These are phyloP conservation scores for Spinacia oleracea DNA, from an alignment of 179 eudicot genomes.

Conservation along the genomic window DNA sequence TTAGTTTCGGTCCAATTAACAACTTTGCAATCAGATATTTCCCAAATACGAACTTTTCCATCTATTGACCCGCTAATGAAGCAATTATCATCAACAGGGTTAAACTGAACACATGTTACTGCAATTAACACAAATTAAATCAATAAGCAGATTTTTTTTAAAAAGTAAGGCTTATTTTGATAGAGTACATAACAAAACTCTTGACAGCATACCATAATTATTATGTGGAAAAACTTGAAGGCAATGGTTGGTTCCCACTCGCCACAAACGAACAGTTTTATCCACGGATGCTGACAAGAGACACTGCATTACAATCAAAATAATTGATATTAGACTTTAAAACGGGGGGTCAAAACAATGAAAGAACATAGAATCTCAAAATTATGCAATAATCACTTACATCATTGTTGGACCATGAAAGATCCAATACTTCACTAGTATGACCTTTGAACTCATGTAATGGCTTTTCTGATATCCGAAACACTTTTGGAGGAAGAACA, in stretches of 20 bases:
- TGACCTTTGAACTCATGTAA: constrained; percentile 76
- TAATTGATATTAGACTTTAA: constrained; percentile 14
- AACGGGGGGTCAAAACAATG: neutral
- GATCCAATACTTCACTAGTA: constrained; percentile 66
- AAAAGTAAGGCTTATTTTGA: too few relatives aligned
- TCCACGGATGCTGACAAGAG: constrained; percentile 82
- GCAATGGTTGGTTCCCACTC: constrained; percentile 62
- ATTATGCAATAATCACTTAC: constrained; percentile 46
- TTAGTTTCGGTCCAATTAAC: constrained; percentile 77
- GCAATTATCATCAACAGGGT: constrained; percentile 69
- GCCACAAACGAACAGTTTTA: constrained; percentile 85
- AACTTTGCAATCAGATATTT: constrained; percentile 57
- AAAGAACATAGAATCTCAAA: neutral
- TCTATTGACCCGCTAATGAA: constrained; percentile 95
- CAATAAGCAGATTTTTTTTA: neutral
- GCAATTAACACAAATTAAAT: constrained; percentile 32
- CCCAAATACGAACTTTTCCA: constrained; percentile 94
- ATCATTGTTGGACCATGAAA: constrained; percentile 80
- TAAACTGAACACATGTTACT: constrained; percentile 88
- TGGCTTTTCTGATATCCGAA: constrained; percentile 73
- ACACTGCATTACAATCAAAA: constrained; percentile 49
- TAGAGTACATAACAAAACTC: neutral
- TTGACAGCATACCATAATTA: constrained; percentile 56
- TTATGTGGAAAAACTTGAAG: constrained; percentile 67
- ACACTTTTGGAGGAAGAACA: constrained; percentile 74